Base-by-base conservation (phyloP, 2,329 filamentous ascomycete genomes). In the Fusarium robinianum region DNA sequence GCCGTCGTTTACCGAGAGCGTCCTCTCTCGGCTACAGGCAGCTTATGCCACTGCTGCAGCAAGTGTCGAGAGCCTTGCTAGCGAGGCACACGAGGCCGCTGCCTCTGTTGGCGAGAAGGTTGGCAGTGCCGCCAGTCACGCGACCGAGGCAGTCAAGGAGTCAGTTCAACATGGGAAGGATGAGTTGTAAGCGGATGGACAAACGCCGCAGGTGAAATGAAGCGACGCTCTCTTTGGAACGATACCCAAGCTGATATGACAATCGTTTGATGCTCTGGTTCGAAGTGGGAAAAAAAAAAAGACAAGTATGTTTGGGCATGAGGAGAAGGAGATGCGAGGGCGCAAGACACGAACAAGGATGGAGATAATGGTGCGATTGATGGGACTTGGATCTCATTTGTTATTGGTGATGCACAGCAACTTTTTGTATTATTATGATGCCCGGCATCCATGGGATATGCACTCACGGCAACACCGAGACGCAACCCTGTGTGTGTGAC, bases 1-100 rank as follows among this genome's bases (percentile, higher is more conserved):
- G 63, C 84, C 88, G 1, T 82, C 84, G 10, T 95, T 90, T 60
- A 90, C 85, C 0, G 87, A 95, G 61, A 90, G 87, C 46, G 85
- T 92, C 3, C 82, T 90, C 68, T 81, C 74, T 38, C 80, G 86
- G 37, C 76, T 95, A 9, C 80, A 81, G 42, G 84, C 79, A 3
- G 87, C 83, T 1, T 94, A 92, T 61, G 80, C 82, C 16, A 88
- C 83, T 0, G 85, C 83, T 2, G 70, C 79, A 2, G 75, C 81
- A 1, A 81, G 75, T 1, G 72, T 77, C 6, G 75, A 74, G 8
- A 76, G 72, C 46, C 48, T 68, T 27, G 67, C 64, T 8, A 66
- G 56, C 40, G 60, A 69, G 18, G 69, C 67, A 6, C 64, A 62
- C 25, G 61, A 58, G 23, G 63, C 63, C 7, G 66, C 61, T 1